These are phyloP conservation scores for Haemoproteus tartakovskyi DNA, from an alignment of 169 alveolate species.

Conservation along the genomic window DNA sequence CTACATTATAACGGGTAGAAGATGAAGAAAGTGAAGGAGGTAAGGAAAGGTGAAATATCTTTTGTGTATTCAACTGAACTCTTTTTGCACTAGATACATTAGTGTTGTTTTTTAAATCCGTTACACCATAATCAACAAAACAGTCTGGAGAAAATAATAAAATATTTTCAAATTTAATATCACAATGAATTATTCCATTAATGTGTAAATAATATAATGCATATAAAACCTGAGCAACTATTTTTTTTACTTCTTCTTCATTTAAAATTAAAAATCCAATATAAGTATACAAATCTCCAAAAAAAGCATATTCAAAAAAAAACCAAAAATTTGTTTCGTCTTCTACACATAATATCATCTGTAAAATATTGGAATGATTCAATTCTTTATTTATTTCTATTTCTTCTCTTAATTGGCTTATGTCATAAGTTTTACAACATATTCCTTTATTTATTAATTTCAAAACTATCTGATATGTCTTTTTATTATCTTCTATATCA, in stretches of 20 bases:
- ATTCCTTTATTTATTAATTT: conserved; percentile 49
- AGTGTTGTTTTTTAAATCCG: too few species aligned
- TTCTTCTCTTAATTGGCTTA: conserved; percentile 24
- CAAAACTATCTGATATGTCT: conserved; percentile 22
- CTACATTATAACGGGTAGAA: too few species aligned
- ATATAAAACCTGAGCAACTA: conserved; percentile 70
- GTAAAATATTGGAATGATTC: conserved; percentile 44
- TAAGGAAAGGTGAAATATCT: too few species aligned
- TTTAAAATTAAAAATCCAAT: conserved; percentile 42
- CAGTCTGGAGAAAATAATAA: conserved; percentile 68
- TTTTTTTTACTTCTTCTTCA: conserved; percentile 70
- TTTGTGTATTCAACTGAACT: too few species aligned
- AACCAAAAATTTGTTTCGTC: conserved; percentile 65
- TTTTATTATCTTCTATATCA: too few species aligned
- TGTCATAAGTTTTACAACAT: conserved; percentile 10
- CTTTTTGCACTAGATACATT: too few species aligned
- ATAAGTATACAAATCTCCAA: conserved; percentile 62
- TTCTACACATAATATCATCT: conserved; percentile 62
- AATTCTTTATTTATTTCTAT: conserved; percentile 49
- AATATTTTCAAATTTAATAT: conserved; percentile 78
- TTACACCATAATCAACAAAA: too few species aligned
- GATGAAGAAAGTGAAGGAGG: too few species aligned
- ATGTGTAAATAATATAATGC: conserved; percentile 76
- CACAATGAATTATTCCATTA: conserved; percentile 75
- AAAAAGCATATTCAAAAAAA: conserved; percentile 63